Evolutionary conservation across 139 green algal species (phyloP), one percentile per base, ranked within the genome.

Genomic region (Chlamydomonas sp.): DNA sequence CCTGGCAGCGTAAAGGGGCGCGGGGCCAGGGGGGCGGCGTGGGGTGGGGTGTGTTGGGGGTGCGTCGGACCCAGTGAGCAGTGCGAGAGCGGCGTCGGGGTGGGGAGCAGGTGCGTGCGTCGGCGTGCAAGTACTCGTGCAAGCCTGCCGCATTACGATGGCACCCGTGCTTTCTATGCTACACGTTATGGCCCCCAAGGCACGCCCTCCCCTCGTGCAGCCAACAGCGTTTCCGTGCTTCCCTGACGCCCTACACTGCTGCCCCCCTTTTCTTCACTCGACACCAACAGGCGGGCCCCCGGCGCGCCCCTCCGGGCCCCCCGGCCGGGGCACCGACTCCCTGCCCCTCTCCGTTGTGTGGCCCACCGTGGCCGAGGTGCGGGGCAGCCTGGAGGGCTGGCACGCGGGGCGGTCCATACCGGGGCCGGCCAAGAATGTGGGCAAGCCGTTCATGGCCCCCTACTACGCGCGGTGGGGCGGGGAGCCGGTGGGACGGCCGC

Each of bases 361-460:
- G 95, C 93, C 96, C 8, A 96, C 92, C 3, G 90, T 94, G 59
- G 66, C 79, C 5, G 94, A 97, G 85, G 92, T 98, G 49, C 85
- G 84, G 17, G 86, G 92, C 83, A 95, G 88, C 71, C 59, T 96
- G 14, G 95, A 98, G 86, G 96, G 96, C 18, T 97, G 93, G 92
- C 72, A 64, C 15, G 95, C 92, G 17, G 96, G 96, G 9, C 20
- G 66, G 80, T 92, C 80, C 88, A 93, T 98, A 9, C 96, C 96
- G 0, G 96, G 93, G 1, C 78, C 77, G 2, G 4, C 83, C 14
- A 88, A 93, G 5, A 97, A 97, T 58, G 93, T 97, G 69, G n/a
- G 16, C 18, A 94, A 93, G 83, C 85, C 92, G 12, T 97, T 97
- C 87, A 92, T 98, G 85, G 64, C 88, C 71, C 77, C 18, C 1